phyloP scores from a whole-genome alignment of 176 grass and related monocot species.

The Melocanna baccifera region DNA sequence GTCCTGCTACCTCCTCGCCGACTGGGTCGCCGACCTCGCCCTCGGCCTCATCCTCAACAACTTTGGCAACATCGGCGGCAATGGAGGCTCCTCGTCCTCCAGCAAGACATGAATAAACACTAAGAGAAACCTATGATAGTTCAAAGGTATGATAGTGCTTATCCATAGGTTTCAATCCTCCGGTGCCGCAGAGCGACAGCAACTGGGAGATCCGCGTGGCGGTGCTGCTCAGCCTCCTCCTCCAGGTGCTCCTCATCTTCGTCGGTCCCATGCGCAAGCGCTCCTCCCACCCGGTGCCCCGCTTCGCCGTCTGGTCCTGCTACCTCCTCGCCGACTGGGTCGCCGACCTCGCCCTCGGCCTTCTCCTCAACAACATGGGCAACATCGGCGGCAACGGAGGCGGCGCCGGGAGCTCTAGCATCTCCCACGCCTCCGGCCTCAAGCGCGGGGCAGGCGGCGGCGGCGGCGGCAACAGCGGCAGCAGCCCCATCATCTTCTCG shows the following conservation, averaged over 20 bases:
- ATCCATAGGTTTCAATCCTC: constrained; percentile 46
- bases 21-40: constrained; percentile 57
- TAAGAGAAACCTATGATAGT: no score
- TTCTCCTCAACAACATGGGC: constrained; percentile 58
- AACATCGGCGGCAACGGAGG: constrained; percentile 12
- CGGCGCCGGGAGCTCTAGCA: no score
- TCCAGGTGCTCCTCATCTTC: constrained; percentile 44
- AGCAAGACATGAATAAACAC: no score
- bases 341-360: constrained; percentile 51
- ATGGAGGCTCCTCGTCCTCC: no score
- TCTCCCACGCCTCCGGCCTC: not conserved
- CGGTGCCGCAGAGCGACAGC: constrained; percentile 43
- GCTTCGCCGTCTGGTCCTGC: constrained; percentile 33
- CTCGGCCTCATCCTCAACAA: constrained; percentile 56
- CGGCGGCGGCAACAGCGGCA: not conserved
- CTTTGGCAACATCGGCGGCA: constrained; percentile 41
- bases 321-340: constrained; percentile 62
- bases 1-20: constrained; percentile 51
- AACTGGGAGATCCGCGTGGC: constrained; percentile 36
- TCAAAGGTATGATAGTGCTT: no score
- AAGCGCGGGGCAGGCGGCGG: constrained; percentile 24
- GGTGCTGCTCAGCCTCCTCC: constrained; percentile 29
- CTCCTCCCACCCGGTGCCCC: not conserved
- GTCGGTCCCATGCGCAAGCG: constrained; percentile 31
- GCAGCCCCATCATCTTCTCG: constrained; percentile 42